Conservation (phyloP, 352 stramenopile species). For the Phytophthora niederhauseri region DNA sequence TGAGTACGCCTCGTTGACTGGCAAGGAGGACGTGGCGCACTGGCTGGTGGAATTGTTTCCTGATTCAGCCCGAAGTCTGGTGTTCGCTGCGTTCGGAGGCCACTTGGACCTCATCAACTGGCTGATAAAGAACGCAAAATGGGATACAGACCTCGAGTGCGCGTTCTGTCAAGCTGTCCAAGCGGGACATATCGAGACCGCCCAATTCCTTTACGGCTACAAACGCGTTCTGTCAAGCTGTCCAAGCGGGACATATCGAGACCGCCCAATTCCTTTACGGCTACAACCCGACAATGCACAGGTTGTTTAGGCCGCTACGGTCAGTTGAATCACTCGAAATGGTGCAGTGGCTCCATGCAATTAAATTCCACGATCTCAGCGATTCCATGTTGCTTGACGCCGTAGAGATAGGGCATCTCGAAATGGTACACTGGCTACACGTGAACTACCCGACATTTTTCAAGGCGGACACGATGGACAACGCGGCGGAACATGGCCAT, state of each 20-base stretch:
- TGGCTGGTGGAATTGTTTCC: too few relatives aligned
- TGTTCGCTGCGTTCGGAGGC: neutral
- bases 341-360: slow-evolving; percentile 16
- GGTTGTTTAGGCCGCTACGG: neutral
- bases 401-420: slow-evolving; percentile 14
- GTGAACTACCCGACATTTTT: neutral
- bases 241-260: slow-evolving; percentile 21
- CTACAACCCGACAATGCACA: neutral
- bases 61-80: too few relatives aligned
- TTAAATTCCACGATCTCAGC: neutral
- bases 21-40: too few relatives aligned
- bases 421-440: slow-evolving; percentile 24
- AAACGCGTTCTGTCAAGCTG: slow-evolving; percentile 16
- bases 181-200: slow-evolving; percentile 25
- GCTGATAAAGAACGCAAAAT: slow-evolving; percentile 22
- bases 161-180: slow-evolving; percentile 17
- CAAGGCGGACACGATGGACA: neutral
- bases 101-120: neutral
- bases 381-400: neutral
- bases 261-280: slow-evolving; percentile 19
- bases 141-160: neutral
- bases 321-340: slow-evolving; percentile 10
- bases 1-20: too few relatives aligned
- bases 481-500: slow-evolving; percentile 7
- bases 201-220: slow-evolving; percentile 10